Evolutionary conservation across 1,284 basidiomycete species (phyloP).

Genomic region (Trichosporon faecale): DNA sequence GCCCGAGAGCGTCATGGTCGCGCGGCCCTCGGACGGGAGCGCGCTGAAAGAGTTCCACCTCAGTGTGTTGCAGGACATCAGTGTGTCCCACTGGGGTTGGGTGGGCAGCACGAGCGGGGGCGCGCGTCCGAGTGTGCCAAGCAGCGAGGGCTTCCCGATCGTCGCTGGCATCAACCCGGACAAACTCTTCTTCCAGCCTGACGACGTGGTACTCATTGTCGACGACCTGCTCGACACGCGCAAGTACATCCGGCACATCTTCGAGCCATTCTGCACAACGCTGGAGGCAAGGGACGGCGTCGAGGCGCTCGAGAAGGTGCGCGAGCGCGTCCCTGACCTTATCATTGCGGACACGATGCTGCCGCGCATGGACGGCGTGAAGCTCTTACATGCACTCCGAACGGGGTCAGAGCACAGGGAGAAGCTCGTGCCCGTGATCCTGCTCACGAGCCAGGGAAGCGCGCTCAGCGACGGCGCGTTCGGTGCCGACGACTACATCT

Average conservation of each 20-base stretch:
- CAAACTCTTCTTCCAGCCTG: constrained; percentile 44
- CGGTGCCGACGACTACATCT: constrained; percentile 51
- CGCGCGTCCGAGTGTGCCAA: background rate
- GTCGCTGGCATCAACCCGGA: constrained; percentile 35
- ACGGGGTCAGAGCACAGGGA: constrained; percentile 18
- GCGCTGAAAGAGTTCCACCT: background rate
- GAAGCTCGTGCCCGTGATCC: constrained; percentile 36
- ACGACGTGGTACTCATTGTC: constrained; percentile 44
- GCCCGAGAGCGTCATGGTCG: constrained; percentile 31
- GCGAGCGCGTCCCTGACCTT: constrained; percentile 32
- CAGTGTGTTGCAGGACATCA: background rate
- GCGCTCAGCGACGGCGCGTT: constrained; percentile 43
- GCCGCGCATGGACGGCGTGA: constrained; percentile 46
- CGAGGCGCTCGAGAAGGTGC: constrained; percentile 44
- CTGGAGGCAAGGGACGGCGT: constrained; percentile 50
- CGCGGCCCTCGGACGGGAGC: background rate
- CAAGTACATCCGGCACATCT: constrained; percentile 40
- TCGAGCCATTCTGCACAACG: constrained; percentile 47
- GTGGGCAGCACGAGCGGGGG: background rate
- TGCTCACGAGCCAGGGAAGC: constrained; percentile 42
- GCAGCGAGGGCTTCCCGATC: background rate
- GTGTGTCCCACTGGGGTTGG: background rate
- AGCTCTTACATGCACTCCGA: constrained; percentile 30
- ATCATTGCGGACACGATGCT: constrained; percentile 54
- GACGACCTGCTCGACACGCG: constrained; percentile 42